Evolutionary conservation across 2,329 filamentous ascomycete genomes (phyloP).

Genomic region (Colletotrichum tamarilloi): DNA sequence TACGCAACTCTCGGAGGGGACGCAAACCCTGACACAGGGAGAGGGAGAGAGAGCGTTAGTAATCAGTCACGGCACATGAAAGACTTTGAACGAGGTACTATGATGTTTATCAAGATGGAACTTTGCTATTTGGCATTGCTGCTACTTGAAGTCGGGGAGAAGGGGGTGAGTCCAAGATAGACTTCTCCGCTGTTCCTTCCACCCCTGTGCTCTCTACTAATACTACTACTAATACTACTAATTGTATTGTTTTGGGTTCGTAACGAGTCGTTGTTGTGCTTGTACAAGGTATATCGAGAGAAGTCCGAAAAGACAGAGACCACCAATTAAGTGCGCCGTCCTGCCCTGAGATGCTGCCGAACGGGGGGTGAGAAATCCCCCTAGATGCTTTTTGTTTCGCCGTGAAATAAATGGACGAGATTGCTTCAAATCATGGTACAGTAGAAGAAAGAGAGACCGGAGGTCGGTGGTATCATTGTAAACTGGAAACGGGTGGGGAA

Average conservation of each 20-base stretch:
- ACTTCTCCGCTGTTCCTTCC: background rate
- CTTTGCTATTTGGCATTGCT: conserved; percentile 23
- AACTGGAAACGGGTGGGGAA: background rate
- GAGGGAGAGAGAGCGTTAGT: background rate
- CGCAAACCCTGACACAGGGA: no score
- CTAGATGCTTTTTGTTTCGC: conserved; percentile 7
- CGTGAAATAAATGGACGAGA: background rate
- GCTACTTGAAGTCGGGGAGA: background rate
- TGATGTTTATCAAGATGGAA: conserved; percentile 7
- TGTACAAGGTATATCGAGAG: conserved; percentile 24
- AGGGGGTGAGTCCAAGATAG: no score
- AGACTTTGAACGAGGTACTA: background rate
- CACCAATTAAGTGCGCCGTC: background rate
- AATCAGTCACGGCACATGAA: no score
- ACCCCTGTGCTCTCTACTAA: background rate
- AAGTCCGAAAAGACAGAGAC: no score
- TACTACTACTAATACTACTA: conserved; percentile 18
- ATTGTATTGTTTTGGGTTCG: conserved; percentile 9
- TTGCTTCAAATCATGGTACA: background rate
- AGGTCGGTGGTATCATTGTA: conserved; percentile 28
- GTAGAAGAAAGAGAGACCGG: background rate
- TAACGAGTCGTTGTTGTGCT: conserved; percentile 20
- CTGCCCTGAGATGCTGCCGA: background rate
- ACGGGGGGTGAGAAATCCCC: background rate
- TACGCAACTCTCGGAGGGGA: no score